Conservation (phyloP, 164 flowering plant genomes). For the Berberis thunbergii region DNA sequence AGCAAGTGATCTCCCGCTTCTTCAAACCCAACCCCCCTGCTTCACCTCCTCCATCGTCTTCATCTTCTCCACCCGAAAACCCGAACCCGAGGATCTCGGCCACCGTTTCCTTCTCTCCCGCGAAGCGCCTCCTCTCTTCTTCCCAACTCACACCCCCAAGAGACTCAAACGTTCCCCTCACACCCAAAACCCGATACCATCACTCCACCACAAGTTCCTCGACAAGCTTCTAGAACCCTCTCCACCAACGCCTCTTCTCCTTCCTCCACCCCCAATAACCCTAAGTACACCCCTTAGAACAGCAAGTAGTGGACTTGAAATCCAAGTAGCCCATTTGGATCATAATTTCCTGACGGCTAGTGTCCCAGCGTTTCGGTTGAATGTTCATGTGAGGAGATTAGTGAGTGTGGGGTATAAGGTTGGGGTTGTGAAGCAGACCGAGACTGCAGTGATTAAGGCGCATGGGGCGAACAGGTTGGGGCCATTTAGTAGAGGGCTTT, state of each 20-base stretch:
- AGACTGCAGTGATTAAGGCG: slow-evolving; percentile 86
- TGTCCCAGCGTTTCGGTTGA: slow-evolving; percentile 73
- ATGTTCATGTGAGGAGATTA: slow-evolving; percentile 79
- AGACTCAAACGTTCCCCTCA: slow-evolving; percentile 11
- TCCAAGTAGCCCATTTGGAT: slow-evolving; percentile 51
- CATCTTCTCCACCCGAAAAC: background rate
- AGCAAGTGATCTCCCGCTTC: slow-evolving; percentile 1
- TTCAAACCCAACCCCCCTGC: background rate
- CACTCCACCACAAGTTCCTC: slow-evolving; percentile 60
- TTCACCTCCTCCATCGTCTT: background rate
- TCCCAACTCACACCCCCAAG: background rate
- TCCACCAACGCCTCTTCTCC: background rate
- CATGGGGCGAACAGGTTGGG: slow-evolving; percentile 56
- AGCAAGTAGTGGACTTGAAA: slow-evolving; percentile 72
- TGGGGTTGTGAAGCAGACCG: slow-evolving; percentile 94
- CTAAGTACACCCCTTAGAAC: slow-evolving; percentile 75
- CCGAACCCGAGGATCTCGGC: background rate
- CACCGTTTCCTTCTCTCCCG: background rate
- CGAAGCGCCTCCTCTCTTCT: background rate
- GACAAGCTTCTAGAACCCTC: slow-evolving; percentile 52
- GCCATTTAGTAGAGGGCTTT: slow-evolving; percentile 74
- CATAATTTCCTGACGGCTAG: slow-evolving; percentile 85
- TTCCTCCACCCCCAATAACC: slow-evolving; percentile 2
- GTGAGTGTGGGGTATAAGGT: slow-evolving; percentile 84
- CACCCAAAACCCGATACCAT: slow-evolving; percentile 29